Conservation (phyloP, 1,284 basidiomycete species). For the Dichomitus squalens region DNA sequence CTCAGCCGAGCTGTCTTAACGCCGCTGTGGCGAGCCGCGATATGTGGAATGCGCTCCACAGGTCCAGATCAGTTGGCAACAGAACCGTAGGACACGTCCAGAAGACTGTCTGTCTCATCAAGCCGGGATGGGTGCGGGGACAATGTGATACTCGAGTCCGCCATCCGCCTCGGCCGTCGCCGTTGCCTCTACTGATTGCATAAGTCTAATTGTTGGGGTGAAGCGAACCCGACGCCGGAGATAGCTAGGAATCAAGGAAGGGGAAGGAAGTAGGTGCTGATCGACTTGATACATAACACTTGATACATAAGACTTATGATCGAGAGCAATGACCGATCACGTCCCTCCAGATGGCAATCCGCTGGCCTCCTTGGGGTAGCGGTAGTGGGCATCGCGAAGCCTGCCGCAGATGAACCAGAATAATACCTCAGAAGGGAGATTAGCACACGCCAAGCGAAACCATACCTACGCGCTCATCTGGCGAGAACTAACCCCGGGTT, state of each 20-base stretch:
- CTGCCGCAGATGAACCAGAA: too few relatives aligned
- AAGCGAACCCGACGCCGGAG: background rate
- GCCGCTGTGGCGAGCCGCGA: background rate
- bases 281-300: background rate
- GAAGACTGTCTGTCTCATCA: background rate
- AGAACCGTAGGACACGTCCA: background rate
- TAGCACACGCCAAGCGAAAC: too few relatives aligned
- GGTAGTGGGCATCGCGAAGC: too few relatives aligned
- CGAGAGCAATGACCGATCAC: background rate
- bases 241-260: background rate
- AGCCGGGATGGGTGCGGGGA: too few relatives aligned
- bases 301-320: too few relatives aligned
- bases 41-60: background rate
- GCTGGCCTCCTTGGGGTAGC: background rate
- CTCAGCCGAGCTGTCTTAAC: slow-evolving; percentile 5
- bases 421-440: too few relatives aligned
- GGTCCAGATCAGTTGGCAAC: too few relatives aligned
- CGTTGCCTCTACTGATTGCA: background rate
- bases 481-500: too few relatives aligned
- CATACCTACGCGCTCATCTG: too few relatives aligned
- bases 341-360: background rate
- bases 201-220: background rate
- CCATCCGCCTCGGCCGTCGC: too few relatives aligned
- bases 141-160: too few relatives aligned
- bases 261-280: background rate